A percentile compares a stretch with the other conserved stretches of the same genome.
Evolutionary conservation across 2,329 filamentous ascomycete species (phyloP).

Genomic region (Arthrobotrys conoides): DNA sequence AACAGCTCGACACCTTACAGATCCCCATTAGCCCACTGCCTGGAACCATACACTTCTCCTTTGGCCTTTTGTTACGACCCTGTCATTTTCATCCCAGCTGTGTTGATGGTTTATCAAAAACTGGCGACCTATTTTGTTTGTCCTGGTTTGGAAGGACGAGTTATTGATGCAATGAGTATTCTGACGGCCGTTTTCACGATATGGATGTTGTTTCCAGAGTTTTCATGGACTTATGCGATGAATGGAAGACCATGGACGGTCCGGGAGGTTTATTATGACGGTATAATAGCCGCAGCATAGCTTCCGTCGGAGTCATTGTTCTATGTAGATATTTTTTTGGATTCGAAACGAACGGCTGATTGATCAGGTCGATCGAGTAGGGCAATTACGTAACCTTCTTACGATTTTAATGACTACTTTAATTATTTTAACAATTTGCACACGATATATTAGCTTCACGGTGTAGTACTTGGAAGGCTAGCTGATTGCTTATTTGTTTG

Average conservation of each 20-base stretch:
- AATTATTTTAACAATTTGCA: too few relatives aligned
- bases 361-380: too few relatives aligned
- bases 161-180: constrained; percentile 5
- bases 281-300: not conserved
- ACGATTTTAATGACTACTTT: too few relatives aligned
- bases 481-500: too few relatives aligned
- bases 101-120: constrained; percentile 2
- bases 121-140: not conserved
- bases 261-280: not conserved
- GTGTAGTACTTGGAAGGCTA: too few relatives aligned
- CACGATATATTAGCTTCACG: not conserved
- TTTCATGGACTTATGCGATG: constrained; percentile 10
- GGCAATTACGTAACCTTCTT: too few relatives aligned
- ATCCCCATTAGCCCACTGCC: not conserved
- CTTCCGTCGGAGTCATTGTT: not conserved
- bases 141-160: constrained; percentile 4
- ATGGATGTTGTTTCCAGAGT: constrained; percentile 4
- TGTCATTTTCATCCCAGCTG: constrained; percentile 2
- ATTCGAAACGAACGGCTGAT: too few relatives aligned
- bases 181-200: constrained; percentile 1
- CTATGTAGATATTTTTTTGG: too few relatives aligned
- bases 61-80: constrained; percentile 10
- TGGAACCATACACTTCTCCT: constrained; percentile 1
- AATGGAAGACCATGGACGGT: not conserved
- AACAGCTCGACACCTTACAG: constrained; percentile 4